Evolutionary conservation across 768 basidiomycete genomes (phyloP), one percentile per base, ranked within the genome.

Genomic region (Candolleomyces eurysporus): DNA sequence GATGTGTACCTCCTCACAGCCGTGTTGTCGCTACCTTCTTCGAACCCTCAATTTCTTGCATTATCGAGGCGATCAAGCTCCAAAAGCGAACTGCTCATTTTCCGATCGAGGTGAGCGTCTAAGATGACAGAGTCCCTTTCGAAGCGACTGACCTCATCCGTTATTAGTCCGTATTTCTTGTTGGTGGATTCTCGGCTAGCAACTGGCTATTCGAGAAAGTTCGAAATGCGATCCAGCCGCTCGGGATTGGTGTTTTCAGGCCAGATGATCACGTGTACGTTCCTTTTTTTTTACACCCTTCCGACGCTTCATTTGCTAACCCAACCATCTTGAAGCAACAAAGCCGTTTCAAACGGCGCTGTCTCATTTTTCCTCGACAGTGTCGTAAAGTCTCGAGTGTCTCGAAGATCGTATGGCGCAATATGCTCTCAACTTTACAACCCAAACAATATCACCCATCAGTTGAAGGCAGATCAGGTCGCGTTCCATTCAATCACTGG

Each of bases 171-270:
- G 75, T 80, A n/a, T 74, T 81, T 40, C 76, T 87, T 1, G 84
- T 87, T 4, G 85, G 85, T 21, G 85, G 84, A 0, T 86, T 86
- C 67, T 80, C 82, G 10, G 82, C 83, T 1, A 85, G 80, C 60
- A 79, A 84, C 51, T 86, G 80, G 76, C 68, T 87, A 17, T 82
- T 76, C 65, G 68, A 72, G 4, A 72, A 75, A 53, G 76, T 86
- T 3, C 78, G 76, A 48, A 68, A 66, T 48, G 65, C 71, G 5
- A 70, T 86, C 9, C 72, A 72, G 5, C 64, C 71, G 1, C 65
- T 74, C 0, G 76, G 77, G 17, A 65, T 84, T 50, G 75, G 68
- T 26, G 68, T 86, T 16, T 76, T 78, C 54, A 75, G 82, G 9
- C 85, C 84, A 0, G 83, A 85, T 60, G 80, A 75, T 42, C 80